Evolutionary conservation across 192 early-diverging fungal species (phyloP).

Genomic region (Thamnidium elegans): DNA sequence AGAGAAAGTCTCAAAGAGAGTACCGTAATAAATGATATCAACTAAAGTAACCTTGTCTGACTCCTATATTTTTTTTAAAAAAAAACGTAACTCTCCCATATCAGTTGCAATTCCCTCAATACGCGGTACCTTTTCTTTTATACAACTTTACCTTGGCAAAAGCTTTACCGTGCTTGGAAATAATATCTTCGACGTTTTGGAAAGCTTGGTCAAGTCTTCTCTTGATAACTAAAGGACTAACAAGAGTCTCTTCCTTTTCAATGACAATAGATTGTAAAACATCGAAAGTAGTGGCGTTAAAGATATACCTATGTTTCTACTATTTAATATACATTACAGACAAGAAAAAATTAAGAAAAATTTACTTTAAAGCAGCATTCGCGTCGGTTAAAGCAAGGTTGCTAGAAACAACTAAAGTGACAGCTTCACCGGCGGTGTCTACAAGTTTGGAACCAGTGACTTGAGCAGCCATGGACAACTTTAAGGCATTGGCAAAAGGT

Average conservation of each 20-base stretch:
- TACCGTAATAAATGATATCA: constrained; percentile 26
- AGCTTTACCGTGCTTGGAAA: constrained; percentile 1
- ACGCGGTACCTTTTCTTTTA: not conserved
- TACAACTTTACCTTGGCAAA: constrained; percentile 17
- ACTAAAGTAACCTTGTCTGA: constrained; percentile 7
- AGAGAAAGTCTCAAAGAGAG: constrained; percentile 23
- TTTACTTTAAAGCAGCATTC: constrained; percentile 28
- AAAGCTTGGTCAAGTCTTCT: constrained; percentile 18
- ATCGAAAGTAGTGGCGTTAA: constrained; percentile 11
- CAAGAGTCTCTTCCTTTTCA: constrained; percentile 20
- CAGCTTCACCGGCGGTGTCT: constrained; percentile 5
- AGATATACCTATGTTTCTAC: constrained; percentile 7
- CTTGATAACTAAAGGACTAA: constrained; percentile 22
- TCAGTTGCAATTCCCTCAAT: not conserved
- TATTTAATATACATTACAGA: not conserved
- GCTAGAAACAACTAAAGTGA: constrained; percentile 8
- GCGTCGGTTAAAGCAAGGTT: constrained; percentile 15
- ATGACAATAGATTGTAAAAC: constrained; percentile 13
- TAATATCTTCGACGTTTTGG: constrained; percentile 3
- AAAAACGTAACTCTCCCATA: not conserved
- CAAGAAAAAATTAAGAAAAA: not conserved
- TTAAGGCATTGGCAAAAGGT: constrained; percentile 22
- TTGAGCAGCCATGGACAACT: constrained; percentile 20
- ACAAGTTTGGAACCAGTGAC: constrained; percentile 9
- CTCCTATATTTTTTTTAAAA: constrained; percentile 17